Evolutionary conservation across 345 rosid species (phyloP), one percentile per base, ranked within the genome.

Genomic region (Hevea brasiliensis): DNA sequence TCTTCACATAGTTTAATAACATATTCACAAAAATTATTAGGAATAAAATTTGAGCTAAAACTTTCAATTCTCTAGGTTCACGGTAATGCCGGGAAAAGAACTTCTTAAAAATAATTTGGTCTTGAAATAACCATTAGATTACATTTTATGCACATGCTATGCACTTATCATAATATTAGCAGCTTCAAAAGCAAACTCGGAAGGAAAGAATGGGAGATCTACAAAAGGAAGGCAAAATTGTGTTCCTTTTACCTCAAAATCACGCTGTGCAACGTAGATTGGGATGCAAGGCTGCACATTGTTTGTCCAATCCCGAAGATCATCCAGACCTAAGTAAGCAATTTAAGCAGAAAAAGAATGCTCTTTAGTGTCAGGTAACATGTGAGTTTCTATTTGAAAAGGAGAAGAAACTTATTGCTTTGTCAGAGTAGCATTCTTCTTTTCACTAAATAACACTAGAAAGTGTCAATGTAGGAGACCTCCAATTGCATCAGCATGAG

Each of bases 401-500:
- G 37, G 37, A 32, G 51, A 56, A 68, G 74, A 77, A 77, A 53
- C 59, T 59, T 65, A 32, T 61, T 37, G 50, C 74, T 72, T 27
- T 61, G 27, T 73, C 62, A 60, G 32, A 62, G 71, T 54, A 44
- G 67, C 32, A 17, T 15, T n/a, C 27, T 70, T 1, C 53, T 69
- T 51, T 70, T 66, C 8, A 78, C 41, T 74, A 71, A 67, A 65
- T 65, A 65, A 67, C 60, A 79, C 51, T 55, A 75, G 73, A 69
- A 88, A 83, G 84, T 72, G 76, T 81, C 82, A 75, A 78, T 82
- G 87, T 72, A 80, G 81, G 90, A 92, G 93, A 94, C 97, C 97
- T 94, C 98, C 97, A 83, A 92, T 89, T 74, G 97, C 97, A 84
- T 92, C 92, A 82, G 98, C 98, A 87, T 90, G 97, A 81, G 97